Conservation (phyloP, 345 rosid species). For the Streptanthus diversifolius region DNA sequence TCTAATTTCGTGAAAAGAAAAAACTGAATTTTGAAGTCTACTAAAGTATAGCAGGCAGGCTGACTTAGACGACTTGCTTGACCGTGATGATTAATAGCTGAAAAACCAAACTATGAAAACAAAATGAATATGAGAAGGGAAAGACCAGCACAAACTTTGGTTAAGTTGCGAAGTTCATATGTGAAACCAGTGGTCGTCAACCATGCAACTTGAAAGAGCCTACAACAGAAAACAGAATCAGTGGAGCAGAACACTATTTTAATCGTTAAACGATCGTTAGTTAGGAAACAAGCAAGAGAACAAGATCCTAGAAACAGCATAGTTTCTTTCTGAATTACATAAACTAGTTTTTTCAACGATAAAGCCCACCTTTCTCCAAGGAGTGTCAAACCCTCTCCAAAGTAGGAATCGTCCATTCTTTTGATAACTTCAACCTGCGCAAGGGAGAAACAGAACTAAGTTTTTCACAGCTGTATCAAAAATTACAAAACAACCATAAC, state of each 20-base stretch:
- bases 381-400: constrained; percentile 96
- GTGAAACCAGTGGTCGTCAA: constrained; percentile 78
- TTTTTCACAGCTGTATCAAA: background rate
- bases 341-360: background rate
- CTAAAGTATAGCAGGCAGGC: background rate
- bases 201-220: constrained; percentile 95
- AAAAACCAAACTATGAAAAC: background rate
- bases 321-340: background rate
- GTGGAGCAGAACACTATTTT: constrained; percentile 32
- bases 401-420: constrained; percentile 49
- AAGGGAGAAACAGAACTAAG: constrained; percentile 5
- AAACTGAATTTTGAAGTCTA: background rate
- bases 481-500: background rate
- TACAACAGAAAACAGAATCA: constrained; percentile 48
- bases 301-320: background rate
- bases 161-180: constrained; percentile 66
- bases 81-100: background rate
- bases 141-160: constrained; percentile 61
- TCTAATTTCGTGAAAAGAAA: background rate
- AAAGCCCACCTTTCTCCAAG: constrained; percentile 60
- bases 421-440: constrained; percentile 57
- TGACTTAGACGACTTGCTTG: background rate
- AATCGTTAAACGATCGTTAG: background rate
- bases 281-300: background rate
- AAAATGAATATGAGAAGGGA: constrained; percentile 6